Evolutionary conservation across 805 yeast genomes (phyloP), one percentile per base, ranked within the genome.

Genomic region (Clavispora phyllophila): DNA sequence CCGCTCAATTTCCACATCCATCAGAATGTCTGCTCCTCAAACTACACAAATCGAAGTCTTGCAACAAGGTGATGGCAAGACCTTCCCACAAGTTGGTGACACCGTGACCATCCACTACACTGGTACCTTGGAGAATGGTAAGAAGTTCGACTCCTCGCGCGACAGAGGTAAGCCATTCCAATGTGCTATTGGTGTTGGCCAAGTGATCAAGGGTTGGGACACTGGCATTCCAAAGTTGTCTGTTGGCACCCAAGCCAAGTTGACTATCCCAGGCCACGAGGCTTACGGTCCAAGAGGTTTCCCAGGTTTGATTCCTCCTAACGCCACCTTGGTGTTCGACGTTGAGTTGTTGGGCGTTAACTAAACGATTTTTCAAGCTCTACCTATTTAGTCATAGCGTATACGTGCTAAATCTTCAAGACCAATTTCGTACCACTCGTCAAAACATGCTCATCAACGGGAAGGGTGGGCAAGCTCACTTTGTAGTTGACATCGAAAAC

Each of bases 171-270:
- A 84, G 67, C 96, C 98, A 53, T 91, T 91, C 82, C 91, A 87
- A 67, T 85, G 95, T 66, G 71, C 74, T 69, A 87, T 91, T 62
- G 97, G 98, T 66, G 95, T 87, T 53, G 96, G 97, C 52, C 95
- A 85, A 72, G 97, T 91, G 54, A 91, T 91, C 72, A 81, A 81
- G 62, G 98, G 97, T 54, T 91, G 97, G 97, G 97, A 90, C 61
- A 86, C 81, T 60, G 96, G 90, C 49, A 87, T 89, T 63, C 96
- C 97, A 43, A 81, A 89, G 69, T 76, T 91, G 63, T 84, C 95
- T 41, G 78, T 89, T 40, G 98, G 98, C 58, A 88, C 93, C 71
- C 86, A 84, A 75, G 96, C 97, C 40, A 78, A 84, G 63, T 75
- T 91, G 62, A 88, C 95, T 57, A 88, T 91, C 58, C 95, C 96